Percentiles rank a stretch among this genome's conserved stretches.
phyloP scores from a whole-genome alignment of 2,329 filamentous ascomycete species.

The Fusarium stilboides region DNA sequence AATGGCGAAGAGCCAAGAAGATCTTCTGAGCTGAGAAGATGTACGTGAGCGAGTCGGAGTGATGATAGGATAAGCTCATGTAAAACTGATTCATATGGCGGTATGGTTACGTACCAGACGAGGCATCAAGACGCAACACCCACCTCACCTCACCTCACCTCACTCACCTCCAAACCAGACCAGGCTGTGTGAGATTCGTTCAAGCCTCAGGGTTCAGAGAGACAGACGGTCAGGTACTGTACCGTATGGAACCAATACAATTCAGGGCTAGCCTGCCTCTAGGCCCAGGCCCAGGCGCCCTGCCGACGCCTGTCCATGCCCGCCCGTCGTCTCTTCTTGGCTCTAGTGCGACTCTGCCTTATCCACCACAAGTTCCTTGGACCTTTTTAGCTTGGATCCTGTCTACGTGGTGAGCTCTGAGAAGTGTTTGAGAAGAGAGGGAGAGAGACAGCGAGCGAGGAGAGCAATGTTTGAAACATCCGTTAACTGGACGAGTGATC shows the following conservation, averaged over 20 bases:
- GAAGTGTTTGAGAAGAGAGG: constrained; percentile 6
- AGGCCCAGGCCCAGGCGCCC: constrained; percentile 45
- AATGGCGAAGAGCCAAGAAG: not conserved
- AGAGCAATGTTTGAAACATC: constrained; percentile 28
- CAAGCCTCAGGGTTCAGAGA: constrained; percentile 18
- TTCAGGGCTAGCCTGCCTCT: constrained; percentile 39
- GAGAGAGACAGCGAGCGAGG: not conserved
- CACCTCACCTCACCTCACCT: not conserved
- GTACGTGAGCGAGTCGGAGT: not conserved
- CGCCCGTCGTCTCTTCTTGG: constrained; percentile 38
- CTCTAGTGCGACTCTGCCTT: constrained; percentile 39
- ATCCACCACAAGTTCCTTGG: constrained; percentile 37
- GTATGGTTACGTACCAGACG: constrained; percentile 38
- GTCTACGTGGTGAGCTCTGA: constrained; percentile 30
- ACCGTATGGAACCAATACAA: constrained; percentile 18
- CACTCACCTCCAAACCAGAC: not conserved
- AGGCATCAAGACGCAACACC: constrained; percentile 15
- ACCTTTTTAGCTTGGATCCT: constrained; percentile 15
- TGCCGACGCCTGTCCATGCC: constrained; percentile 44
- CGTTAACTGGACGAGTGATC: constrained; percentile 12
- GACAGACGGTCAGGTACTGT: constrained; percentile 25
- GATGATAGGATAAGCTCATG: constrained; percentile 1
- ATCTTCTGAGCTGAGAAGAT: constrained; percentile 14
- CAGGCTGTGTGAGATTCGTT: constrained; percentile 18
- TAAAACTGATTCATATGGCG: constrained; percentile 27